These are phyloP conservation scores for Acanthamoeba triangularis DNA, from an alignment of 208 protist species.

Conservation along the genomic window DNA sequence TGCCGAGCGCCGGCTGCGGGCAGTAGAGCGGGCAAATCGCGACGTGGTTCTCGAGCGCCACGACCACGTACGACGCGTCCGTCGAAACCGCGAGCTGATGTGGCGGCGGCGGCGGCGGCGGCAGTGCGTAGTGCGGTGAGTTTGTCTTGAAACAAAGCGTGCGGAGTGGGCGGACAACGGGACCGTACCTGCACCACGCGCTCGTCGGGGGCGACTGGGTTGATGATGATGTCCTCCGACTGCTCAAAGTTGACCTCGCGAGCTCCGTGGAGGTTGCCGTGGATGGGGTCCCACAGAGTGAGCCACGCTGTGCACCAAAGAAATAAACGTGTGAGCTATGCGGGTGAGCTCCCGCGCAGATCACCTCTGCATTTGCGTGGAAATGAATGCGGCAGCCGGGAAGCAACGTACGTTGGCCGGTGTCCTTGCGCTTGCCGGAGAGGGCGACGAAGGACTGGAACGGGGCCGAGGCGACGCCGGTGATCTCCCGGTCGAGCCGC, in stretches of 20 bases:
- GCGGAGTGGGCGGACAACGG: not conserved
- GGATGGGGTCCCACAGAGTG: constrained; percentile 48
- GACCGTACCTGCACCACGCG: constrained; percentile 8
- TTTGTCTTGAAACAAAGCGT: not conserved
- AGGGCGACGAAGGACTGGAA: constrained; percentile 49
- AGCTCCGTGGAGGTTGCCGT: constrained; percentile 32
- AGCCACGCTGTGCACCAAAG: not conserved
- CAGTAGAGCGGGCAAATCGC: constrained; percentile 54
- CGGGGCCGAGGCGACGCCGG: not conserved
- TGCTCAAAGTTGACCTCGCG: constrained; percentile 38
- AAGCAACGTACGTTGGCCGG: not conserved
- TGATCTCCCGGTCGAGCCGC: constrained; percentile 1
- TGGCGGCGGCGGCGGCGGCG: no score
- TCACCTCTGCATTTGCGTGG: no score
- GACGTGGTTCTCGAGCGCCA: constrained; percentile 39
- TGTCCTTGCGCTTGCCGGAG: constrained; percentile 26
- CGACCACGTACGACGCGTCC: constrained; percentile 27
- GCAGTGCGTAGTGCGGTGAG: no score
- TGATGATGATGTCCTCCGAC: constrained; percentile 16
- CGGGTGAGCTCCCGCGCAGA: not conserved
- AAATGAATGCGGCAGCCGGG: not conserved
- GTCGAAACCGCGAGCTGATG: not conserved
- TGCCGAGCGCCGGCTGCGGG: constrained; percentile 32
- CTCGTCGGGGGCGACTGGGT: not conserved
- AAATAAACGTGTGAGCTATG: not conserved